phyloP scores from a whole-genome alignment of 495 filamentous ascomycete species.

The Penicillium coprophilum region DNA sequence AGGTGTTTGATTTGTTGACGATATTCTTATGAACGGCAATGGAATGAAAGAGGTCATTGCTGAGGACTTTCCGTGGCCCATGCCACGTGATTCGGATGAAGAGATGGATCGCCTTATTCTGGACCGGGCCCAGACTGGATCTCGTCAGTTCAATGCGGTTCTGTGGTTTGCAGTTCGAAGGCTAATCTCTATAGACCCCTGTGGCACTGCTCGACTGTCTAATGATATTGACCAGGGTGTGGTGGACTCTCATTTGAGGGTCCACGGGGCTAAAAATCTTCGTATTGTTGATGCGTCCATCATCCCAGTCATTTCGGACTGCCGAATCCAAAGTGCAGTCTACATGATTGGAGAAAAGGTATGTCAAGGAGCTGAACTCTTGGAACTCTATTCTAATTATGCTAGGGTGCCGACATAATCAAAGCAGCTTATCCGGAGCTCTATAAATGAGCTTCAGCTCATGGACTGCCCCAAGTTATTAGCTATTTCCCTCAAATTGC shows the following conservation, averaged over 20 bases:
- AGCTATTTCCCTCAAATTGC: not conserved
- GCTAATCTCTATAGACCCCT: conserved; percentile 39
- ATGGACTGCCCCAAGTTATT: not conserved
- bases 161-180: no score
- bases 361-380: not conserved
- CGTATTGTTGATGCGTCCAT: conserved; percentile 45
- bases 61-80: conserved; percentile 54
- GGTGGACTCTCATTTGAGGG: conserved; percentile 51
- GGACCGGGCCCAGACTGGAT: conserved; percentile 53
- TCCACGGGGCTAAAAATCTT: conserved; percentile 51
- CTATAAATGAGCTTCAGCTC: not conserved
- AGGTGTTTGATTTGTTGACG: conserved; percentile 49
- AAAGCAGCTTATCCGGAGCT: conserved; percentile 25
- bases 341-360: conserved; percentile 52
- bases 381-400: not conserved
- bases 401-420: conserved; percentile 45
- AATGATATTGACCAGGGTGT: conserved; percentile 50
- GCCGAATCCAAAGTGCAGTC: conserved; percentile 36
- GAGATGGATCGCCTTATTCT: conserved; percentile 56
- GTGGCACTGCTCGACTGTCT: conserved; percentile 51
- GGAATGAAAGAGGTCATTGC: conserved; percentile 52
- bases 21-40: conserved; percentile 50
- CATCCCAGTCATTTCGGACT: conserved; percentile 31
- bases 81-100: conserved; percentile 52
- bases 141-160: no score